These are phyloP conservation scores for Pseudogymnoascus sp. DNA, from an alignment of 2,329 filamentous ascomycete species.

Conservation along the genomic window DNA sequence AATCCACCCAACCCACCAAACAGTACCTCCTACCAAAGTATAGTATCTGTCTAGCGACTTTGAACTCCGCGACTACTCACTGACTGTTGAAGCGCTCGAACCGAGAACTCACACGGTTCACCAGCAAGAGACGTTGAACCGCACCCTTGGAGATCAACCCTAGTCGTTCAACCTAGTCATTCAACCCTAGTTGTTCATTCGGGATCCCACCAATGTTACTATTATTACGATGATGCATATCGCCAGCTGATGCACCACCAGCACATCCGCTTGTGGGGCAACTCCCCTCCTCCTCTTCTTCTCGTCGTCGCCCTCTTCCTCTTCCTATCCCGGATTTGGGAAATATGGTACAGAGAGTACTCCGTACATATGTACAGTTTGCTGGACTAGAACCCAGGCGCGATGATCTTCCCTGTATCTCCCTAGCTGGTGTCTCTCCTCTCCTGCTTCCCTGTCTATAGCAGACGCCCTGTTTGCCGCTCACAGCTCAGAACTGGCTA, in stretches of 20 bases:
- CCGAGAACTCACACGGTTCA: not conserved
- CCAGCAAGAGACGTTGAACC: not conserved
- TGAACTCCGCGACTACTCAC: not conserved
- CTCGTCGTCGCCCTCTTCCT: not conserved
- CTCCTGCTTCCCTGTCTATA: not conserved
- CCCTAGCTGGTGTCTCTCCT: not conserved
- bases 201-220: slow-evolving; percentile 1
- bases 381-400: not conserved
- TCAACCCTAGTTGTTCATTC: not conserved
- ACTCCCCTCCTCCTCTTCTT: not conserved
- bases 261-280: not conserved
- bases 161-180: not conserved
- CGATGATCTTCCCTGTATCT: not conserved
- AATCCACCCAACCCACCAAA: not conserved
- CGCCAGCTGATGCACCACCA: slow-evolving; percentile 6
- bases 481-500: not conserved
- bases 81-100: not conserved
- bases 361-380: not conserved
- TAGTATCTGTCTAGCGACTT: not conserved
- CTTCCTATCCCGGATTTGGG: slow-evolving; percentile 5
- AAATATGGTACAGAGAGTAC: not conserved
- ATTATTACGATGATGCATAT: slow-evolving; percentile 4
- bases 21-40: not conserved
- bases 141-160: slow-evolving; percentile 7
- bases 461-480: not conserved